Base-by-base conservation (phyloP, 2,329 filamentous ascomycete species). In the Pestalotiopsis sp. region DNA sequence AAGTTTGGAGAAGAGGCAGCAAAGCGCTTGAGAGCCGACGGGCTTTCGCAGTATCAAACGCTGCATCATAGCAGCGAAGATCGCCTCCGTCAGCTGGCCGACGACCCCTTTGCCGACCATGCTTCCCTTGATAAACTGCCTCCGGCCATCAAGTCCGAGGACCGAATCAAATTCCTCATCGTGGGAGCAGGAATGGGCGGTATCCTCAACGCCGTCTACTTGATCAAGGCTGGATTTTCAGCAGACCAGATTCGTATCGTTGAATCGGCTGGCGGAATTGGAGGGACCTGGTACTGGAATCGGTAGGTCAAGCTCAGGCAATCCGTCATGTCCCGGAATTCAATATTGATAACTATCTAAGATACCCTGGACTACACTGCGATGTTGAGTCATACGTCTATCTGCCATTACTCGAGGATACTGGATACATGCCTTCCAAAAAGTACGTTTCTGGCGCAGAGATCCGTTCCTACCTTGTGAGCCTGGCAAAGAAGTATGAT, bases 351-450 rank as follows among this genome's bases (percentile, higher is more conserved):
- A 4, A 4, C 7, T 52, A 5, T 38, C 86, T 86, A 69, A 77
- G 83, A 0, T 87, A 85, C 68, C 84, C 84, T 0, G 84, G 83
- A 0, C 74, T 85, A 7, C 80, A 81, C 71, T 91, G 88, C 73
- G 89, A 91, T 72, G 78, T 89, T 3, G 89, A 91, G 76, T 82
- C 83, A 65, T 89, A 87, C 72, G 80, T 83, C n/a, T 91, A 91
- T 72, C 77, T 90, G 77, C 88, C 88, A 3, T 76, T 89, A 13
- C 81, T 91, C 2, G 88, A 91, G 69, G 87, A 90, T 75, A 89
- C 82, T 1, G 84, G 84, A 0, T 90, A 89, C 73, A 83, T 90
- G 75, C 89, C 89, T 0, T 84, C 80, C 17, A 80, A 86, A 58
- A 81, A 78, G 58, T 83, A 83, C 62, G 74, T 75, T 0, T 60